phyloP scores from a whole-genome alignment of 495 filamentous ascomycete species.

The Xylaria palmicola region DNA sequence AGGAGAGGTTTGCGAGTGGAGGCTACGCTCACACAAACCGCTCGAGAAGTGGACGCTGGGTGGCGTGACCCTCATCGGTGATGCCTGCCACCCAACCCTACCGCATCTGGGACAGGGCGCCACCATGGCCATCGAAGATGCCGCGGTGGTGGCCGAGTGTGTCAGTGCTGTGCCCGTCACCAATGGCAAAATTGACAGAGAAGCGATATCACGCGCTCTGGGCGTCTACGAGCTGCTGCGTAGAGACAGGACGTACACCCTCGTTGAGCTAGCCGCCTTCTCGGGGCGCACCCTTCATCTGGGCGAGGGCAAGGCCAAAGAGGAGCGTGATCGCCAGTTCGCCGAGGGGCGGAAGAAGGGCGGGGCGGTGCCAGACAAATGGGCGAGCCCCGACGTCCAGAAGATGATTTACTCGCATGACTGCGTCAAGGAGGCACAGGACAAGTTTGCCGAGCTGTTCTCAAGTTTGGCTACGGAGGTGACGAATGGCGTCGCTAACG shows the following conservation, averaged over 20 bases:
- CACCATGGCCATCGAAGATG: conserved; percentile 83
- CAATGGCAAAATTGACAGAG: conserved; percentile 35
- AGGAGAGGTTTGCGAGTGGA: conserved; percentile 80
- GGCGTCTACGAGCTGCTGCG: conserved; percentile 70
- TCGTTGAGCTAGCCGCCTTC: conserved; percentile 70
- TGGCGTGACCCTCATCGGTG: conserved; percentile 68
- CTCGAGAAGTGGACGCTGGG: conserved; percentile 70
- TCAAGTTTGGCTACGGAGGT: conserved; percentile 26
- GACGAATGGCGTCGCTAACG: conserved; percentile 4
- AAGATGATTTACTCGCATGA: conserved; percentile 74
- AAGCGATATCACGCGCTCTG: conserved; percentile 62
- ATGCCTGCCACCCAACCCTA: conserved; percentile 77
- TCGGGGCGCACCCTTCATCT: conserved; percentile 69
- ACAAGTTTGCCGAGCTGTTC: conserved; percentile 61
- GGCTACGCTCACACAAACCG: conserved; percentile 67
- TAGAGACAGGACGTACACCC: conserved; percentile 65
- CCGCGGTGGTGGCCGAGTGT: conserved; percentile 66
- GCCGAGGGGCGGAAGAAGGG: conserved; percentile 59
- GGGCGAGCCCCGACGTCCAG: conserved; percentile 75
- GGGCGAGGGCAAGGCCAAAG: conserved; percentile 71
- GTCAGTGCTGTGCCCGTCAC: conserved; percentile 48
- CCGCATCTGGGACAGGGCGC: conserved; percentile 78
- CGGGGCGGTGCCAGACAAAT: conserved; percentile 67
- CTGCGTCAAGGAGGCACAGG: conserved; percentile 58
- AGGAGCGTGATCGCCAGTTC: conserved; percentile 73